phyloP scores from a whole-genome alignment of 2,329 filamentous ascomycete genomes.

The Fusarium concolor region DNA sequence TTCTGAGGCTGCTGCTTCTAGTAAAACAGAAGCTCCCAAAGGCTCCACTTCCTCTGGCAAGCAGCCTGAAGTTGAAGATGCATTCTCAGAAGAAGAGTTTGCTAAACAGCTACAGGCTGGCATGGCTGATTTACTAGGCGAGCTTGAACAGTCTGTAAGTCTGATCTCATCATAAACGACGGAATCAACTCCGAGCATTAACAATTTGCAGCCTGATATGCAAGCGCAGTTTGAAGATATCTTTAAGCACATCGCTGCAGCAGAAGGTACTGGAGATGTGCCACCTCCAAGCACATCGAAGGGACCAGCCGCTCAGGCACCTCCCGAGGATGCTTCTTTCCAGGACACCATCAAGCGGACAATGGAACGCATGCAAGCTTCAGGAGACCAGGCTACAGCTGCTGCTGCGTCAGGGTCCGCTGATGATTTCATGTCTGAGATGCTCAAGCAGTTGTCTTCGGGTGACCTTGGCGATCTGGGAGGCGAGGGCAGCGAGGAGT shows the following conservation, averaged over 20 bases:
- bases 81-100: slow-evolving; percentile 79
- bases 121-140: slow-evolving; percentile 85
- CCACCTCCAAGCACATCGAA: slow-evolving; percentile 40
- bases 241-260: slow-evolving; percentile 76
- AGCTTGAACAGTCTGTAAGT: slow-evolving; percentile 71
- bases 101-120: slow-evolving; percentile 87
- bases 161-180: background rate
- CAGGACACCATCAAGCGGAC: slow-evolving; percentile 93
- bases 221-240: slow-evolving; percentile 82
- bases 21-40: slow-evolving; percentile 50
- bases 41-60: slow-evolving; percentile 47
- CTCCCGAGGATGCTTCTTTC: slow-evolving; percentile 73
- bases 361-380: slow-evolving; percentile 95
- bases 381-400: slow-evolving; percentile 85
- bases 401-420: slow-evolving; percentile 74
- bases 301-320: slow-evolving; percentile 51
- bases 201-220: slow-evolving; percentile 70
- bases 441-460: slow-evolving; percentile 82
- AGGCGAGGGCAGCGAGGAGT: slow-evolving; percentile 75
- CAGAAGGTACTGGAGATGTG: slow-evolving; percentile 52
- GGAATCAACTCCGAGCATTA: background rate
- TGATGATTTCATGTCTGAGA: slow-evolving; percentile 89
- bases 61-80: slow-evolving; percentile 51
- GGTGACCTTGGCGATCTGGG: slow-evolving; percentile 68
- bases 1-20: slow-evolving; percentile 44